Evolutionary conservation across 176 grass and related monocot species (phyloP).

Genomic region (Hsuehochloa calcarea): DNA sequence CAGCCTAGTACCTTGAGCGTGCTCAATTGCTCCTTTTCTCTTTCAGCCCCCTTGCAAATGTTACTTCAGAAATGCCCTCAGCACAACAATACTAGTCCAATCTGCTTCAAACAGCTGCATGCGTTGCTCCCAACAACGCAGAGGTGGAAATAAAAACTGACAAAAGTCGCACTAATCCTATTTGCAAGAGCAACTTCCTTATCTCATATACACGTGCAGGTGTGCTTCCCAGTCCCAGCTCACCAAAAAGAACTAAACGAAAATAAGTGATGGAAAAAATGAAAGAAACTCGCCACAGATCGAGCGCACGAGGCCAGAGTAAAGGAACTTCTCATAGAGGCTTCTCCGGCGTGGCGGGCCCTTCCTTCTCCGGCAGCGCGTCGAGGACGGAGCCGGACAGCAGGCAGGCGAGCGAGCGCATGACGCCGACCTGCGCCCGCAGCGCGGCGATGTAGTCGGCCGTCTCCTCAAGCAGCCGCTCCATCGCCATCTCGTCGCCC

Average conservation of each 20-base stretch:
- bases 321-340: background rate
- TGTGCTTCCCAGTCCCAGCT: background rate
- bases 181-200: background rate
- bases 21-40: background rate
- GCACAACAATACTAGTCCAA: background rate
- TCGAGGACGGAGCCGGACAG: conserved; percentile 60
- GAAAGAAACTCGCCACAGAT: background rate
- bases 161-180: background rate
- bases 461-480: conserved; percentile 74
- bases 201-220: background rate
- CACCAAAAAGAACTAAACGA: background rate
- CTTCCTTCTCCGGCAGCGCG: conserved; percentile 8
- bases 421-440: conserved; percentile 65
- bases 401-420: conserved; percentile 65
- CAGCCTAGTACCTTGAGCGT: background rate
- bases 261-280: no score
- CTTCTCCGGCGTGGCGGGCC: background rate
- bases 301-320: background rate
- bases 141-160: background rate
- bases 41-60: background rate
- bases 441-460: conserved; percentile 78
- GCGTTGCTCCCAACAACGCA: background rate
- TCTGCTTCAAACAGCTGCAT: background rate
- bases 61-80: background rate
- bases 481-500: conserved; percentile 56